Conservation (phyloP, 345 rosid genomes). For the Geranium rotundifolium region DNA sequence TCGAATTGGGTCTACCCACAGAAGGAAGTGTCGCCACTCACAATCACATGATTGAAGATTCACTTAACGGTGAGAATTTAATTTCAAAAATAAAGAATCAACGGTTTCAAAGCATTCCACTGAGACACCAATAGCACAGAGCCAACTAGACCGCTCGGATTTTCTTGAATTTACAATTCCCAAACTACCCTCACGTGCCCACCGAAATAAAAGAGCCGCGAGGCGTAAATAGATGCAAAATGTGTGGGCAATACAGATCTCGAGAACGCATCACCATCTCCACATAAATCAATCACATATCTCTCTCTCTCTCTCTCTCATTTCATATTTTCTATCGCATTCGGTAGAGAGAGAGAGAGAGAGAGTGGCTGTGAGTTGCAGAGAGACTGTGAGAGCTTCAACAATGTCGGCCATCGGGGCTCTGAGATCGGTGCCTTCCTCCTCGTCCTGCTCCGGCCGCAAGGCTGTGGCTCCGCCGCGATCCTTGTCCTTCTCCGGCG, state of each 20-base stretch:
- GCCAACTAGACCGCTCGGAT: no score
- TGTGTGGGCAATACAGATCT: neutral
- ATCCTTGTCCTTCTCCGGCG: conserved; percentile 44
- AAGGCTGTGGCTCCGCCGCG: conserved; percentile 3
- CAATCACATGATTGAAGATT: no score
- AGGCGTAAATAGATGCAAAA: neutral
- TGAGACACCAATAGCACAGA: no score
- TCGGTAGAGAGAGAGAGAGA: conserved; percentile 49
- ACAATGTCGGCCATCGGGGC: neutral
- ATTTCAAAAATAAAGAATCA: no score
- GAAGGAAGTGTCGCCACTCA: no score
- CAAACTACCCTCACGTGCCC: neutral
- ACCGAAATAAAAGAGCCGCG: neutral
- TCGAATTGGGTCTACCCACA: no score
- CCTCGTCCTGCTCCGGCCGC: conserved; percentile 6
- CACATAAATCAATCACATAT: neutral
- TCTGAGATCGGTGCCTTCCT: conserved; percentile 2
- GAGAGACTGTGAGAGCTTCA: neutral
- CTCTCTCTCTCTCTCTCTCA: neutral
- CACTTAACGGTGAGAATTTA: no score
- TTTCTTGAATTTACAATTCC: no score
- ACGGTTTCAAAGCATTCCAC: no score
- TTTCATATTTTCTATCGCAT: neutral
- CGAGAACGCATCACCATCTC: neutral
- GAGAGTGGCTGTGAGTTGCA: conserved; percentile 8